These are phyloP conservation scores for Osmanthus fragrans DNA, from an alignment of 257 asterid species.

Conservation along the genomic window DNA sequence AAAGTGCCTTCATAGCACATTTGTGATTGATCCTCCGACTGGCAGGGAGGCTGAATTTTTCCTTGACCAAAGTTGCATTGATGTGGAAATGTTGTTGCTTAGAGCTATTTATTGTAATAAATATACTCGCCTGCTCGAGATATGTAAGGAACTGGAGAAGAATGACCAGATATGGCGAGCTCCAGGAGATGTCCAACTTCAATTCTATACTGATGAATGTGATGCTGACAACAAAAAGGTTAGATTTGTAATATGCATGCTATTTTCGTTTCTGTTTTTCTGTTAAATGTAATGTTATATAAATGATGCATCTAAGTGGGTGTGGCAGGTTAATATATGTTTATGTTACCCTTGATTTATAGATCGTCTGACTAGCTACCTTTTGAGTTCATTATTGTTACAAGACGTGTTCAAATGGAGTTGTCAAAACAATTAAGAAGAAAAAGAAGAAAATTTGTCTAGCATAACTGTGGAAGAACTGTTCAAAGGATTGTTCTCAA, in stretches of 20 bases:
- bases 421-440: background rate
- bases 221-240: constrained; percentile 55
- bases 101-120: constrained; percentile 82
- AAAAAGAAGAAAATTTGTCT: background rate
- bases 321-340: background rate
- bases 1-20: constrained; percentile 84
- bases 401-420: background rate
- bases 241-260: constrained; percentile 22
- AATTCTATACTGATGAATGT: constrained; percentile 48
- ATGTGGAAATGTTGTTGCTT: constrained; percentile 83
- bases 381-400: background rate
- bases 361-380: background rate
- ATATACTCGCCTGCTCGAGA: constrained; percentile 92
- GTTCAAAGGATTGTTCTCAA: background rate
- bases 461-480: background rate
- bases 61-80: constrained; percentile 77
- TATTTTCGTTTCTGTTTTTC: constrained; percentile 12
- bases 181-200: constrained; percentile 79
- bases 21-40: constrained; percentile 84
- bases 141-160: constrained; percentile 80
- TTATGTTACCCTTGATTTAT: background rate
- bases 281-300: background rate
- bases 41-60: constrained; percentile 83
- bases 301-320: background rate
- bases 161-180: constrained; percentile 69